These are phyloP conservation scores for Vaccinium macrocarpon DNA, from an alignment of 148 eudicot genomes.

Conservation along the genomic window DNA sequence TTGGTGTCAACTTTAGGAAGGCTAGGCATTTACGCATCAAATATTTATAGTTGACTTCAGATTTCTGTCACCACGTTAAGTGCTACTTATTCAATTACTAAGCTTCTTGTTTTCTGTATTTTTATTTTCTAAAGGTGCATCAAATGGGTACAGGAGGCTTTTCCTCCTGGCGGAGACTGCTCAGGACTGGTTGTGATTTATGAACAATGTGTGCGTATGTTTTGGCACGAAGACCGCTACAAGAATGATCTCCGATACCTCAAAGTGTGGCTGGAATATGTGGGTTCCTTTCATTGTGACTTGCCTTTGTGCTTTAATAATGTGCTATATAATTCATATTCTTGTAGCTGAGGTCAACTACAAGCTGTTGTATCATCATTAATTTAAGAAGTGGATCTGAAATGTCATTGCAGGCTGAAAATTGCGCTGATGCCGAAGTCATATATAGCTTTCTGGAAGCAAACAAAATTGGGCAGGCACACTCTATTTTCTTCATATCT, in stretches of 20 bases:
- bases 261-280: conserved; percentile 93
- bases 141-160: conserved; percentile 95
- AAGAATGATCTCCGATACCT: conserved; percentile 83
- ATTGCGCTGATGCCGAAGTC: conserved; percentile 88
- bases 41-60: conserved; percentile 2
- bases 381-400: not conserved
- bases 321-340: not conserved
- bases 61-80: not conserved
- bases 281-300: conserved; percentile 26
- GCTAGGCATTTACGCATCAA: not conserved
- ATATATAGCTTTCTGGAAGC: conserved; percentile 82
- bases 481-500: conserved; percentile 69
- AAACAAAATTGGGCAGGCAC: conserved; percentile 76
- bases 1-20: not conserved
- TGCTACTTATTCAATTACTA: not conserved
- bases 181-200: conserved; percentile 78
- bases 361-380: not conserved
- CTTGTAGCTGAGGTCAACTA: not conserved
- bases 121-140: conserved; percentile 58
- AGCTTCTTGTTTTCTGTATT: conserved; percentile 1
- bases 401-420: conserved; percentile 73
- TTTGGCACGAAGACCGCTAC: conserved; percentile 85
- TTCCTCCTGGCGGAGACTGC: conserved; percentile 85
- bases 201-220: conserved; percentile 87
- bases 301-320: not conserved